phyloP scores from a whole-genome alignment of 2,329 filamentous ascomycete genomes.

The Exophiala sideris region DNA sequence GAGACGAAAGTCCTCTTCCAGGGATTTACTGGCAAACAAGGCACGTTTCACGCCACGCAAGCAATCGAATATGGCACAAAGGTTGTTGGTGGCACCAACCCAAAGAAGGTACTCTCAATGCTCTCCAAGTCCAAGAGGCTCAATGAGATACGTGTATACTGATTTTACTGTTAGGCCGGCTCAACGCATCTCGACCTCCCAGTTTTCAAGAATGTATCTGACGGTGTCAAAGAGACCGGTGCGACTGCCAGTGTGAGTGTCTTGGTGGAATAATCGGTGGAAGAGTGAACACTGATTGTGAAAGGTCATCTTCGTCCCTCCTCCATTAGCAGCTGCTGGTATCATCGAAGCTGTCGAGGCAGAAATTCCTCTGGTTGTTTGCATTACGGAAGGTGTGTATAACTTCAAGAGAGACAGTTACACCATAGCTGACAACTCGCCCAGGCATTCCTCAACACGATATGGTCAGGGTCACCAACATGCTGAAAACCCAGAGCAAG shows the following conservation, averaged over 20 bases:
- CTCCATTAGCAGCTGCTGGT: slow-evolving; percentile 84
- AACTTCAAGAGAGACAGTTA: slow-evolving; percentile 43
- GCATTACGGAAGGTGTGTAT: slow-evolving; percentile 35
- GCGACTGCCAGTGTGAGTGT: slow-evolving; percentile 73
- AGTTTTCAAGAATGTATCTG: slow-evolving; percentile 84
- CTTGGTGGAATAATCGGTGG: background rate
- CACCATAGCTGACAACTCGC: slow-evolving; percentile 44
- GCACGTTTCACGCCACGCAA: slow-evolving; percentile 83
- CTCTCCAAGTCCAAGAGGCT: background rate
- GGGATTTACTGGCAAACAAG: slow-evolving; percentile 48
- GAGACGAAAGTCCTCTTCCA: slow-evolving; percentile 96
- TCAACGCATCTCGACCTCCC: slow-evolving; percentile 82
- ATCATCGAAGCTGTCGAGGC: slow-evolving; percentile 95
- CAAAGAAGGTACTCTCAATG: slow-evolving; percentile 66
- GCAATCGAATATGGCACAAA: slow-evolving; percentile 99
- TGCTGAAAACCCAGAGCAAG: slow-evolving; percentile 96
- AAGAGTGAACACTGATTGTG: background rate
- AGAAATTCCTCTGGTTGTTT: slow-evolving; percentile 92
- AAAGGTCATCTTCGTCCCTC: slow-evolving; percentile 74
- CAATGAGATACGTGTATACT: background rate
- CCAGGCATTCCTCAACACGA: slow-evolving; percentile 52
- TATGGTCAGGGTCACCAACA: slow-evolving; percentile 98
- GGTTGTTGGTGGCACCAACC: slow-evolving; percentile 96
- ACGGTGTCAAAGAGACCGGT: slow-evolving; percentile 85
- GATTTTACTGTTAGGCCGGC: slow-evolving; percentile 55